Conservation (phyloP, 768 basidiomycete species). For the Termitomyces sp. region DNA sequence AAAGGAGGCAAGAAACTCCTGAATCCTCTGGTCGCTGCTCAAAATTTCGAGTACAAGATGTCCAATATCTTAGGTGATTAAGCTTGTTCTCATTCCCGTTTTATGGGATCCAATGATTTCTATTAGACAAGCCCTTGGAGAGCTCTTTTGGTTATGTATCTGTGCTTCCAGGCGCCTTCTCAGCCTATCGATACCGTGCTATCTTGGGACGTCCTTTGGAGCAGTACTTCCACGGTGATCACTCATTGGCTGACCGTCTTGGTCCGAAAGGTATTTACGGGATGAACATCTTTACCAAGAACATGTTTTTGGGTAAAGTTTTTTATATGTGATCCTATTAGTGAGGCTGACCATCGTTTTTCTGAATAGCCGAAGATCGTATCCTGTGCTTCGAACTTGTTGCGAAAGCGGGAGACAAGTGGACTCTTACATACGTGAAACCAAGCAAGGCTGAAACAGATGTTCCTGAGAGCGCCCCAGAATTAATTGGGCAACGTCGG, state of each 20-base stretch:
- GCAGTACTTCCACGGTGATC: constrained; percentile 86
- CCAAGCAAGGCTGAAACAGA: constrained; percentile 95
- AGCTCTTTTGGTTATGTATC: constrained; percentile 95
- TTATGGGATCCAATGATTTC: not conserved
- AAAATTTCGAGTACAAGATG: constrained; percentile 99
- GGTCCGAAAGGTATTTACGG: constrained; percentile 93
- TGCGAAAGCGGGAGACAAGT: constrained; percentile 81
- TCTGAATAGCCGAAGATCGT: constrained; percentile 80
- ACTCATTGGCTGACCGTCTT: constrained; percentile 86
- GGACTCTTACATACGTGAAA: constrained; percentile 90
- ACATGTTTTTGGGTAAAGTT: constrained; percentile 50
- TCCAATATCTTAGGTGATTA: constrained; percentile 83
- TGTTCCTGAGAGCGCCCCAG: constrained; percentile 89
- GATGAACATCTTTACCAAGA: constrained; percentile 97
- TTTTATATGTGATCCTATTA: not conserved
- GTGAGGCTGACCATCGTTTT: constrained; percentile 1
- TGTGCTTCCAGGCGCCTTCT: constrained; percentile 95
- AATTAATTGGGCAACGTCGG: constrained; percentile 92
- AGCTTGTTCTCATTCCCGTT: not conserved
- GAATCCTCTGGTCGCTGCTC: constrained; percentile 90
- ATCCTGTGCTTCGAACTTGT: constrained; percentile 97
- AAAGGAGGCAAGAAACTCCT: constrained; percentile 87
- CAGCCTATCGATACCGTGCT: constrained; percentile 91
- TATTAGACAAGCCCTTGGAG: constrained; percentile 87
- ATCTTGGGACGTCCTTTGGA: constrained; percentile 86